Evolutionary conservation across 2,329 filamentous ascomycete genomes (phyloP).

Genomic region (Helicocarpus griseus): DNA sequence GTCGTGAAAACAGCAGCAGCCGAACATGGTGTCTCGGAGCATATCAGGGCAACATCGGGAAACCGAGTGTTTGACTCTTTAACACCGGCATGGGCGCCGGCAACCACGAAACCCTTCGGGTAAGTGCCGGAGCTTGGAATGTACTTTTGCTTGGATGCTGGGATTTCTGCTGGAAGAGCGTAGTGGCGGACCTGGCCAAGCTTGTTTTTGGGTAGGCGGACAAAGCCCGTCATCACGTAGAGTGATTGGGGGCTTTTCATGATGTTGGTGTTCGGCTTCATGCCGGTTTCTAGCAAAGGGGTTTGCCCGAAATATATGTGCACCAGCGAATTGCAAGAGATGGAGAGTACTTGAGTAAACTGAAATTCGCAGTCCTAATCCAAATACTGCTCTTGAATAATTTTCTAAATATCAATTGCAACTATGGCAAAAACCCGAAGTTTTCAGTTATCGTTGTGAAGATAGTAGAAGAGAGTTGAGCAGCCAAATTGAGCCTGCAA

Average conservation of each 20-base stretch:
- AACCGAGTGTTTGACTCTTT: constrained; percentile 87
- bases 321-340: too few relatives aligned
- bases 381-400: too few relatives aligned
- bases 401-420: too few relatives aligned
- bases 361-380: too few relatives aligned
- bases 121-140: constrained; percentile 78
- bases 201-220: background rate
- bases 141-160: constrained; percentile 79
- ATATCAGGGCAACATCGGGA: constrained; percentile 81
- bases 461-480: background rate
- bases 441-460: background rate
- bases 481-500: background rate
- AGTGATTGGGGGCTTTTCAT: background rate
- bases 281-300: background rate
- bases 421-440: background rate
- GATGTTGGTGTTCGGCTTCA: background rate
- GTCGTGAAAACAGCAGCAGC: constrained; percentile 93
- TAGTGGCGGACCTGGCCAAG: constrained; percentile 31
- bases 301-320: background rate
- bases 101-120: constrained; percentile 78
- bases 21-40: constrained; percentile 75
- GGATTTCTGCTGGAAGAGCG: constrained; percentile 47
- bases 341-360: too few relatives aligned
- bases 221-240: background rate
- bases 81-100: constrained; percentile 82